Base-by-base conservation (phyloP, 2,329 filamentous ascomycete genomes). In the Ambrosiella cleistominuta region DNA sequence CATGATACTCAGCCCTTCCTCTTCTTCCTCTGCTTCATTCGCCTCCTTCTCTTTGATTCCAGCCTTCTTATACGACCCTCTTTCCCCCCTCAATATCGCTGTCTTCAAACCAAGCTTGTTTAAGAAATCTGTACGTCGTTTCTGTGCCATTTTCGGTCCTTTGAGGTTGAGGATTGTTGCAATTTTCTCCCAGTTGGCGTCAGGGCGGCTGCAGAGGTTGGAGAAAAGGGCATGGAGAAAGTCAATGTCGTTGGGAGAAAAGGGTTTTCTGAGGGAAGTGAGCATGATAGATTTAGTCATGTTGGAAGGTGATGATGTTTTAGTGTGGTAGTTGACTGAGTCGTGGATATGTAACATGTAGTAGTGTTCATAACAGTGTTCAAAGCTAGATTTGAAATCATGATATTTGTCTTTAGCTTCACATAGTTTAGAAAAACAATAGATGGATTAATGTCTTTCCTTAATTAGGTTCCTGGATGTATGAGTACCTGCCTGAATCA, bases 111-210 rank as follows among this genome's bases (percentile, higher is more conserved):
- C 19, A 36, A 11, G 11, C 9, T 51, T 51, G 8, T 7, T 19
- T 1, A 27, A 36, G 8, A 37, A 36, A 51, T 51, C 19, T 7
- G 4, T 7, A n/a, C 2, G 27, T 35, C 35, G 27, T n/a, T 51
- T 51, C 47, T 39, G 42, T 2, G 50, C 42, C 7, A 36, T n/a
- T n/a, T 12, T 27, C 11, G 19, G 68, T 54, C 71, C 68, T 60
- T 73, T 73, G 55, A 74, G 67, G 2, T 66, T 66, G 12, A 71
- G 62, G 7, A 64, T 62, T 1, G 50, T 9, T 7, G 72, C 72
- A 37, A 75, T 68, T 1, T 65, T 63, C n/a, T 69, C 64, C 66
- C 70, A 75, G 64, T 75, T 65, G 39, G 71, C 67, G 8, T 71
- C 68, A 4, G 69, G 70, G 60, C 70, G 70, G 51, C 64, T 69